Base-by-base conservation (phyloP, 2,329 filamentous ascomycete species). In the Gnomoniopsis sp. region DNA sequence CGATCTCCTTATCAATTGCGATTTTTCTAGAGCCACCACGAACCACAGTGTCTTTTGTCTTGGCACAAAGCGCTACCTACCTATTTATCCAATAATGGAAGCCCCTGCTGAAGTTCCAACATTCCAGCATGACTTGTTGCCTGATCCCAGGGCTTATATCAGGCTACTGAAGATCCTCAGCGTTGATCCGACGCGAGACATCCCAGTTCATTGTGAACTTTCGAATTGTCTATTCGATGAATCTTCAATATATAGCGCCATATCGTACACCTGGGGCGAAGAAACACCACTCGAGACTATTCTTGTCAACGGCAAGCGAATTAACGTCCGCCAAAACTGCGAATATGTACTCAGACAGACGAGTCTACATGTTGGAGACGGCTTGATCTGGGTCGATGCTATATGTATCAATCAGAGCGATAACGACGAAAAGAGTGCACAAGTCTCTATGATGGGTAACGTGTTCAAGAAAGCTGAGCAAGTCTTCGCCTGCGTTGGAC, bases 361-460 rank as follows among this genome's bases (percentile, higher is more conserved):
- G 1, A 23, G 36, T 12, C 41, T 48, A 41, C 22, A 21, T 30
- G 33, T 21, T 1, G 49, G 22, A 30, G 19, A 19, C 3, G 11
- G 7, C 2, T 53, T 52, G n/a, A 4, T 46, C 8, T 60, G 58
- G 58, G 21, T 52, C n/a, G 58, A 60, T 47, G 54, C 54, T 7
- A 34, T 60, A 15, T 60, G 53, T 14, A 57, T 60, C 49, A 34
- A 60, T 44, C 58, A 60, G 44, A 15, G 6, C 4, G 36, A 53
- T 22, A 34, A 33, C 3, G 23, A 53, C 1, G 58, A 57, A 23
- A 60, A 57, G 30, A 43, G 26, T 12, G 6, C 10, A 6, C 58
- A 53, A 38, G 49, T 60, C 1, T 36, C 34, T 12, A 26, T 34
- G 2, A 60, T 60, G 53, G 58, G 49, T 6, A 30, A 8, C 8